Evolutionary conservation across 202 grass and related monocot genomes (phyloP), one percentile per base, ranked within the genome.

Genomic region (Digitaria exilis): DNA sequence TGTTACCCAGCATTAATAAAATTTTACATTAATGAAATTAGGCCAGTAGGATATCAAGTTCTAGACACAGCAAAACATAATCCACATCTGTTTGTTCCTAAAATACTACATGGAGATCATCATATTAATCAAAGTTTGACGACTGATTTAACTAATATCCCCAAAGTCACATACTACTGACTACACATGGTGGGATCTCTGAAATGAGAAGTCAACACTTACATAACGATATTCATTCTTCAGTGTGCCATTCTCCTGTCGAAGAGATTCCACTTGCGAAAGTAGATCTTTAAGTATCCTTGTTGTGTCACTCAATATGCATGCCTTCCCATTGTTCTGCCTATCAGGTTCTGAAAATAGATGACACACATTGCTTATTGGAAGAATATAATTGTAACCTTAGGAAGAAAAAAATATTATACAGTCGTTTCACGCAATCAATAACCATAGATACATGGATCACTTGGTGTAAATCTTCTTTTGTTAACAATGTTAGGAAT

Each of bases 201-300:
- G 0, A 24, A 50, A 65, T 80, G 1, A 8, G 21, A 91, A 45
- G 65, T 25, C 21, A 87, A 0, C 21, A 48, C 77, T 92, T 88
- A 97, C 94, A 85, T 97, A 97, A 50, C 87, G 87, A 77, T 91
- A 94, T 92, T 97, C 94, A 66, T 89, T 94, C 79, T 87, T 87
- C 84, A 97, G 84, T 26, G 82, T 12, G 7, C 26, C 80, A 73
- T 97, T 92, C 82, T 97, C 94, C 73, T 97, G 90, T 77, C 87
- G 90, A 77, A 97, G 87, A 58, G 87, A 86, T 42, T 97, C 94
- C 81, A 97, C 87, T 92, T 90, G 91, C 34, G 85, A 82, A 90
- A 90, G 34, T 79, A 94, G 81, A 67, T 94, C 89, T 29, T 87
- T 90, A 17, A 97, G 78, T 60, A 92, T 88, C 45, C 89, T 69